Evolutionary conservation across 305 asterid species (phyloP), one percentile per base, ranked within the genome.

Genomic region (Plantago coronopus): DNA sequence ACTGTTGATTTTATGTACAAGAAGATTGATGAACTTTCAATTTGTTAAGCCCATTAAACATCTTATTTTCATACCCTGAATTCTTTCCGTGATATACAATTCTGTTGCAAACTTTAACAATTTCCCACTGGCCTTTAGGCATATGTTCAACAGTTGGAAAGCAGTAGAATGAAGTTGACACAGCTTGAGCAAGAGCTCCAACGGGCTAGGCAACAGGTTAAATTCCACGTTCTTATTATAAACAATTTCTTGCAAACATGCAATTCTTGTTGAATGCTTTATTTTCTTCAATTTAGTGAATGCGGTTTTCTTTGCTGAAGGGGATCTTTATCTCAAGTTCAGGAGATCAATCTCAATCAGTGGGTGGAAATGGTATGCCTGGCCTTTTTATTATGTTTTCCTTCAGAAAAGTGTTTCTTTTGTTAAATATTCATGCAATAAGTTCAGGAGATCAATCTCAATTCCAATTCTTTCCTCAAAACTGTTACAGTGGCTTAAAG

Each of bases 181-280:
- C 95, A 87, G 69, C 97, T 89, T 69, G 97, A 89, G 75, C 97
- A 89, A 69, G 97, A 89, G 78, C 89, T 89, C 65, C 97, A 89
- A 77, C 81, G 97, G 70, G 97, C 97, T 62, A 75, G 97, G 57
- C 97, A 89, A 71, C 97, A 89, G 95, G 97, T 87, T 70, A 47
- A 22, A 17, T 53, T 43, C 55, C 65, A 49, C 21, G 19, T 62
- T 48, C 58, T 57, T 54, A n/a, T 17, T 51, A 13, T 37, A 27
- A 55, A 18, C 20, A 6, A 42, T 29, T 55, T 29, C 58, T 22
- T 14, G 48, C 59, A 48, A 49, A 54, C 23, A 51, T 62, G 54
- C 38, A 50, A 44, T 72, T 67, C 56, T 38, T 57, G 48, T 48
- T 47, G 20, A 54, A 53, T 45, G 58, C 61, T 50, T 18, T 11